Percentiles rank a stretch among this genome's conserved stretches.
Evolutionary conservation across 495 filamentous ascomycete species (phyloP).

Genomic region (Hypoxylon subgilvum): DNA sequence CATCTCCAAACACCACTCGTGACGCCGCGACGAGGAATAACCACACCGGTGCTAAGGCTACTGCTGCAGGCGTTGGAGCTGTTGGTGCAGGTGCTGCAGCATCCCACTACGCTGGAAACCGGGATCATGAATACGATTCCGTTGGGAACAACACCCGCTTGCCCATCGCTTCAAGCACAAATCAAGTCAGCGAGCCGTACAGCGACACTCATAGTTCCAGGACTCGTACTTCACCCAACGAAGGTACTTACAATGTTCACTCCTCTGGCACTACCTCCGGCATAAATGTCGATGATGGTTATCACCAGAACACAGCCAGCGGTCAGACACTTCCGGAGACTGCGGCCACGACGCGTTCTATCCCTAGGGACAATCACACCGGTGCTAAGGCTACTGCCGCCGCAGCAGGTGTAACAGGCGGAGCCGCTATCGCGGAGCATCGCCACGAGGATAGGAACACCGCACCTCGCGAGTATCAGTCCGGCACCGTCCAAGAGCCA

Average conservation of each 20-base stretch:
- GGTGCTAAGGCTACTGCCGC: constrained; percentile 10
- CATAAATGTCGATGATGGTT: constrained; percentile 21
- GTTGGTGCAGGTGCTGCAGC: constrained; percentile 5
- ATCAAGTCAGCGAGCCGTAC: background rate
- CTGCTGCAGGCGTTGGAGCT: constrained; percentile 8
- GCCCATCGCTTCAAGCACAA: background rate
- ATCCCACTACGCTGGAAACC: constrained; percentile 2
- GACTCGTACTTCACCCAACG: background rate
- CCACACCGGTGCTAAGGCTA: constrained; percentile 14
- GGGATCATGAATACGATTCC: background rate
- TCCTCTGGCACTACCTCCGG: constrained; percentile 39
- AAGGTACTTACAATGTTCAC: constrained; percentile 27
- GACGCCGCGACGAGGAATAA: background rate
- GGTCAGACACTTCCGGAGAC: background rate
- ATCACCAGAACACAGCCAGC: background rate
- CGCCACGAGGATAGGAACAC: background rate
- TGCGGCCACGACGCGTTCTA: background rate
- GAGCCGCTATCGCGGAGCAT: constrained; percentile 8
- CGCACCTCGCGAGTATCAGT: background rate
- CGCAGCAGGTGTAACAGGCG: constrained; percentile 14
- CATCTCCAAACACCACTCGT: background rate
- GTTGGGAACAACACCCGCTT: too few relatives aligned
- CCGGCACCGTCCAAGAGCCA: background rate
- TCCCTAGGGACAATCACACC: constrained; percentile 1
- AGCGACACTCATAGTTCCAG: background rate